phyloP scores from a whole-genome alignment of 176 grass and related monocot species.

The Urochloa ruziziensis region DNA sequence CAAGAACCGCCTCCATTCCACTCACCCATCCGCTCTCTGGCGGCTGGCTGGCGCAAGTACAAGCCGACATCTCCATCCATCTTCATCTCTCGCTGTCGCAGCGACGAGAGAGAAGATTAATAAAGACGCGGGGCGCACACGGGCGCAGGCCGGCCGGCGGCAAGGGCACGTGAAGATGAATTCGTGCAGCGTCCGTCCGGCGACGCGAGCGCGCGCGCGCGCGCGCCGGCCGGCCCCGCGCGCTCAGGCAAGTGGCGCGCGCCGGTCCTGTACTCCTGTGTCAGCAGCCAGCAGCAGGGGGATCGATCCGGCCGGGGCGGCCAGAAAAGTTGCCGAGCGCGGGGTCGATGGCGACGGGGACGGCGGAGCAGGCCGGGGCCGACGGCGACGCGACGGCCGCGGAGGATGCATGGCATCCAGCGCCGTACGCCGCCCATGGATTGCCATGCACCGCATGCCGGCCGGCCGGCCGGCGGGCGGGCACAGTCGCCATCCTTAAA shows the following conservation, averaged over 20 bases:
- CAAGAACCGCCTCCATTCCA: too few species aligned
- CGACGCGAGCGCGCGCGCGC: neutral
- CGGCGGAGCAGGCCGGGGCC: neutral
- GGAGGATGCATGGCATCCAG: neutral
- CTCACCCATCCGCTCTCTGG: too few species aligned
- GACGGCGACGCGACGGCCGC: neutral
- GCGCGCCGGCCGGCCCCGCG: neutral
- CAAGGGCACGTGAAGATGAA: conserved; percentile 52
- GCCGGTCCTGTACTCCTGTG: neutral
- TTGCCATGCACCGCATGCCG: too few species aligned
- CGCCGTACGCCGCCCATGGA: neutral
- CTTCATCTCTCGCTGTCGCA: neutral
- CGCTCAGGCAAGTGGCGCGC: conserved; percentile 16
- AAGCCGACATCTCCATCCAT: neutral
- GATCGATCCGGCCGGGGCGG: neutral
- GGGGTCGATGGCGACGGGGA: neutral
- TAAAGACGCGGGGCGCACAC: neutral
- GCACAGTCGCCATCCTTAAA: conserved; percentile 43
- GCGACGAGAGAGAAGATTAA: neutral
- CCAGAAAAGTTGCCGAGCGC: conserved; percentile 22
- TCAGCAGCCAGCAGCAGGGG: conserved; percentile 30
- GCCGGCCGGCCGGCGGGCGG: neutral
- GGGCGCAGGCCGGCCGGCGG: neutral
- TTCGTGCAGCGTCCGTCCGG: conserved; percentile 23
- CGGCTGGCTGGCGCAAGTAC: too few species aligned